phyloP scores from a whole-genome alignment of 164 flowering plant genomes.

The Paratinospora sagittata region DNA sequence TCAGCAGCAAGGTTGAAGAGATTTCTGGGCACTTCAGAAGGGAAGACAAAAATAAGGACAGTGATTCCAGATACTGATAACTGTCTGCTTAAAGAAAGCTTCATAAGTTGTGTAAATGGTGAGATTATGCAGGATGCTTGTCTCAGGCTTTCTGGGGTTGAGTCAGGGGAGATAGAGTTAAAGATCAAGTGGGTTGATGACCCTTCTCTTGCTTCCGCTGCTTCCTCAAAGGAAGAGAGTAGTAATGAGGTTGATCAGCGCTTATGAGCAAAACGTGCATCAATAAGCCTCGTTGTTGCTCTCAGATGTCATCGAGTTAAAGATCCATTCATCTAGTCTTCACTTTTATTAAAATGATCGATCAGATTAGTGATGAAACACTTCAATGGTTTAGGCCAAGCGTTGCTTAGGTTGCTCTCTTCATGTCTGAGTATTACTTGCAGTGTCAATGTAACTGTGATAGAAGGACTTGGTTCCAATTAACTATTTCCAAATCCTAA shows the following conservation, averaged over 20 bases:
- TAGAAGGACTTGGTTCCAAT: no score
- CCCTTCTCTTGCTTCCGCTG: slow-evolving; percentile 16
- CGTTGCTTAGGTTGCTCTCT: no score
- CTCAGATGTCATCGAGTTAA: no score
- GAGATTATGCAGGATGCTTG: slow-evolving; percentile 69
- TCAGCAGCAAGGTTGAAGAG: slow-evolving; percentile 56
- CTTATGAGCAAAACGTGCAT: no score
- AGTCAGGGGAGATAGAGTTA: slow-evolving; percentile 73
- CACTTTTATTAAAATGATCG: no score
- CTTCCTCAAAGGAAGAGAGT: not conserved
- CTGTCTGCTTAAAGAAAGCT: slow-evolving; percentile 65
- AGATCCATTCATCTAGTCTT: not conserved
- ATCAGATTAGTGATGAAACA: no score
- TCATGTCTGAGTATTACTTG: no score
- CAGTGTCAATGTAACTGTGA: no score
- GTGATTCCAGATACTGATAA: slow-evolving; percentile 56
- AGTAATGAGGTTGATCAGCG: no score
- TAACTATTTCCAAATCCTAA: no score
- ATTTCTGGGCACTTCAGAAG: slow-evolving; percentile 41
- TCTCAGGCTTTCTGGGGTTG: slow-evolving; percentile 65
- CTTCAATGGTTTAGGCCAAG: no score
- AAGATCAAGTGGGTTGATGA: slow-evolving; percentile 50
- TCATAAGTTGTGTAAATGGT: slow-evolving; percentile 46
- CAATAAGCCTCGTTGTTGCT: no score
- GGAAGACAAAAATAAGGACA: slow-evolving; percentile 55